These are phyloP conservation scores for Lepidopterella palustris DNA, from an alignment of 495 filamentous ascomycete genomes.

Conservation along the genomic window DNA sequence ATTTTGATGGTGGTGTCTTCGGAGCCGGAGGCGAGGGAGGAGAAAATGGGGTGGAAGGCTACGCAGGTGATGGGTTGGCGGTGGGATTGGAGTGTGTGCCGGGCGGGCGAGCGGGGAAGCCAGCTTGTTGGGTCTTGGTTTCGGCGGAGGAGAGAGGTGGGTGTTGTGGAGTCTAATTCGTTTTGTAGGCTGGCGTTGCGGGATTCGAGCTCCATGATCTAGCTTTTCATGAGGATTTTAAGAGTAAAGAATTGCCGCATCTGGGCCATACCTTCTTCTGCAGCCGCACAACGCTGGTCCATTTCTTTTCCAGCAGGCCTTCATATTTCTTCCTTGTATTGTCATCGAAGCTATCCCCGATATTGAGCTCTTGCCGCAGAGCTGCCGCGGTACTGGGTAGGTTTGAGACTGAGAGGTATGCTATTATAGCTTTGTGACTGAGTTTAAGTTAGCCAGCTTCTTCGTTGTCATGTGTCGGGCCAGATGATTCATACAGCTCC, in stretches of 20 bases:
- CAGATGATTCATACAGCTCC: slow-evolving; percentile 59
- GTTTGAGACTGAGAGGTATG: slow-evolving; percentile 72
- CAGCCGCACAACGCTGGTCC: slow-evolving; percentile 84
- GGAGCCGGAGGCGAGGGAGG: slow-evolving; percentile 83
- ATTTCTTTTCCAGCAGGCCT: slow-evolving; percentile 87
- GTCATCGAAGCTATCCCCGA: slow-evolving; percentile 67
- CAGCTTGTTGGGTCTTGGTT: slow-evolving; percentile 82
- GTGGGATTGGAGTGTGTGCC: slow-evolving; percentile 81
- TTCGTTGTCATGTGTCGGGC: not conserved
- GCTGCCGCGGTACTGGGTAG: slow-evolving; percentile 61
- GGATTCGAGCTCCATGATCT: slow-evolving; percentile 94
- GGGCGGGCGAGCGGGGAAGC: slow-evolving; percentile 74
- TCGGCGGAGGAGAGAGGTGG: slow-evolving; percentile 65
- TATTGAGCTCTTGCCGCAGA: slow-evolving; percentile 56
- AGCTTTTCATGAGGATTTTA: slow-evolving; percentile 7
- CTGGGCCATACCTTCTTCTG: slow-evolving; percentile 68
- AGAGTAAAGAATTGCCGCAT: not conserved
- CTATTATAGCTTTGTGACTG: slow-evolving; percentile 87
- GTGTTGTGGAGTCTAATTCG: slow-evolving; percentile 81
- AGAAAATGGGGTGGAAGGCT: slow-evolving; percentile 92
- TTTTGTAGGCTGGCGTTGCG: slow-evolving; percentile 62
- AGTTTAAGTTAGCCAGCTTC: slow-evolving; percentile 22
- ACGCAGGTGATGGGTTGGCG: slow-evolving; percentile 75
- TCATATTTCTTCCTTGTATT: slow-evolving; percentile 82
- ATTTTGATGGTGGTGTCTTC: slow-evolving; percentile 88